Evolutionary conservation across 441 rosid genomes (phyloP).

Genomic region (Manihot esculenta): DNA sequence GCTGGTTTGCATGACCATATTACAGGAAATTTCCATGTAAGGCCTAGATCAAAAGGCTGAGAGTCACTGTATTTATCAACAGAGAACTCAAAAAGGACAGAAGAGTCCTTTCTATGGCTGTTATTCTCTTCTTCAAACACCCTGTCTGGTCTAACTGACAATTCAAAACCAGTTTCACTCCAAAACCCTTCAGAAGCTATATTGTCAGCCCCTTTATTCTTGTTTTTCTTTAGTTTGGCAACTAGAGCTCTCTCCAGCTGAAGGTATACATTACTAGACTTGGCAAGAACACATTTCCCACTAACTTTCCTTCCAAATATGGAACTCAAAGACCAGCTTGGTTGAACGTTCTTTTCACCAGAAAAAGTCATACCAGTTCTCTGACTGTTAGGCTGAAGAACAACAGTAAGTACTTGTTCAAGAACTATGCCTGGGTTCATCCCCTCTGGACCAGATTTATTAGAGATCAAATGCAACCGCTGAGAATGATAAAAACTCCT

Average conservation of each 20-base stretch:
- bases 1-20: constrained; percentile 64
- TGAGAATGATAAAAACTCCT: constrained; percentile 92
- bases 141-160: constrained; percentile 69
- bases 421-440: constrained; percentile 53
- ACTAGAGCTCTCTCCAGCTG: constrained; percentile 61
- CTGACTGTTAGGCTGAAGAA: constrained; percentile 60
- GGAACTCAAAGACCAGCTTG: constrained; percentile 84
- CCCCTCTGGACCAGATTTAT: constrained; percentile 19
- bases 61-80: constrained; percentile 54
- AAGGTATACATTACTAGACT: constrained; percentile 66
- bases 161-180: constrained; percentile 42
- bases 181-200: constrained; percentile 30
- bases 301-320: constrained; percentile 68
- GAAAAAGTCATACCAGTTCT: constrained; percentile 25
- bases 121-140: constrained; percentile 48
- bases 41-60: constrained; percentile 66
- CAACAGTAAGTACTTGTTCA: constrained; percentile 83
- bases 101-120: constrained; percentile 22
- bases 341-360: constrained; percentile 44
- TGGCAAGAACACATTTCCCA: constrained; percentile 77
- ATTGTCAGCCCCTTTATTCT: constrained; percentile 20
- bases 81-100: constrained; percentile 52
- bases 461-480: constrained; percentile 58
- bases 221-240: constrained; percentile 37
- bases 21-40: constrained; percentile 71